Base-by-base conservation (phyloP, 1,284 basidiomycete species). In the Ustilago esculenta region DNA sequence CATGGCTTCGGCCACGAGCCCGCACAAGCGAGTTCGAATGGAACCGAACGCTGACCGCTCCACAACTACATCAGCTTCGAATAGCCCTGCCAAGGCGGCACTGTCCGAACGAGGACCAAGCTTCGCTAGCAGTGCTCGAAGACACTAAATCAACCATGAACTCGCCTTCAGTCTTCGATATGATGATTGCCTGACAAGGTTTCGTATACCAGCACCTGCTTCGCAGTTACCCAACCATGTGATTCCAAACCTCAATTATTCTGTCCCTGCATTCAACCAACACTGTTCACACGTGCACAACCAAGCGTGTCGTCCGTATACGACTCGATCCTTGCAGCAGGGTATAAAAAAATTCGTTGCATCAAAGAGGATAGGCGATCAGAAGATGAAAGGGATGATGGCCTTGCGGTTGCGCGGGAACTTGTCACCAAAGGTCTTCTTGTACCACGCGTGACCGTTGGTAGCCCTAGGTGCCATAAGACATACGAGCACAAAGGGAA, bases 361-460 rank as follows among this genome's bases (percentile, higher is more conserved):
- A n/a, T n/a, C n/a, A n/a, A n/a, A 14, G 23, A 15, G n/a, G 14
- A 39, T 6, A 3, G 12, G 6, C 7, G 15, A 18, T 53, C 81
- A 89, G 20, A 90, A 79, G n/a, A 91, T 5, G 58, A 85, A 87
- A 0, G 90, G 91, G 35, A 92, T 83, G 25, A 89, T 86, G 2
- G 85, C 87, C 73, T 85, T 88, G 54, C 90, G 84, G 5, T 87
- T 84, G 45, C 84, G 84, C 0, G 90, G 90, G 76, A 90, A 92
- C 49, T 73, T 59, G 27, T 87, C 85, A 23, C 77, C 79, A 79
- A 94, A 93, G 42, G 86, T 88, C 48, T 83, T 67, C 39, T 86
- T 86, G 82, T 94, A 94, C 92, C 92, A 94, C 64, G 75, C 76
- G 76, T 94, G 92, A 3, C 90, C 91, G 50, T 86, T 87, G 56